A percentile compares a stretch with the other conserved stretches of the same genome.
Conservation (phyloP, 2,329 filamentous ascomycete species). For the Neurospora sp. region DNA sequence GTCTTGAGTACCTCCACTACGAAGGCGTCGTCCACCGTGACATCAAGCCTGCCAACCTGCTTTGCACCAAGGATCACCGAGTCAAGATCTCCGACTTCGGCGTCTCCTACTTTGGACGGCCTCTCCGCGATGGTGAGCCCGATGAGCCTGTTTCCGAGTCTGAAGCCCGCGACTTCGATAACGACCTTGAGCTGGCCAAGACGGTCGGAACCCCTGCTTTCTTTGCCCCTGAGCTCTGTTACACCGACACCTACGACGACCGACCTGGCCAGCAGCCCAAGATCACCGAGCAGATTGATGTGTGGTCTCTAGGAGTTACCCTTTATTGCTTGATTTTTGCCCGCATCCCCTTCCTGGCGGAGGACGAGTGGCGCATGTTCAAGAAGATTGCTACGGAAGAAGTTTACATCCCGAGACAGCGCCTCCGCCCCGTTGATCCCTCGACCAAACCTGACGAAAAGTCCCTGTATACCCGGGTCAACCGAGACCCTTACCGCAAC, state of each 20-base stretch:
- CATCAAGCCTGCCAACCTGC: slow-evolving; percentile 81
- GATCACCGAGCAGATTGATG: slow-evolving; percentile 88
- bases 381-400: slow-evolving; percentile 83
- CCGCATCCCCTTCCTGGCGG: slow-evolving; percentile 83
- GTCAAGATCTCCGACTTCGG: slow-evolving; percentile 99
- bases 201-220: slow-evolving; percentile 96
- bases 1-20: slow-evolving; percentile 86
- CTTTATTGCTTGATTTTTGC: slow-evolving; percentile 93
- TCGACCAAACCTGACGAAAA: slow-evolving; percentile 45
- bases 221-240: slow-evolving; percentile 93
- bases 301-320: slow-evolving; percentile 95
- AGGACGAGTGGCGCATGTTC: slow-evolving; percentile 89
- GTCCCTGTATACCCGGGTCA: slow-evolving; percentile 47
- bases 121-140: slow-evolving; percentile 71
- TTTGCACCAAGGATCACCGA: slow-evolving; percentile 74
- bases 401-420: slow-evolving; percentile 75
- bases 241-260: slow-evolving; percentile 62
- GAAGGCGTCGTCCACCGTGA: slow-evolving; percentile 77
- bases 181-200: slow-evolving; percentile 93
- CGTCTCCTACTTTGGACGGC: slow-evolving; percentile 90
- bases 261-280: slow-evolving; percentile 43
- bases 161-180: slow-evolving; percentile 79
- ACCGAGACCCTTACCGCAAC: slow-evolving; percentile 59
- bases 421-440: slow-evolving; percentile 66
- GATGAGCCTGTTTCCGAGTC: slow-evolving; percentile 68